A percentile compares a stretch with the other conserved stretches of the same genome.
These are phyloP conservation scores for Daedaleopsis nitida DNA, from an alignment of 768 basidiomycete species.

Conservation along the genomic window DNA sequence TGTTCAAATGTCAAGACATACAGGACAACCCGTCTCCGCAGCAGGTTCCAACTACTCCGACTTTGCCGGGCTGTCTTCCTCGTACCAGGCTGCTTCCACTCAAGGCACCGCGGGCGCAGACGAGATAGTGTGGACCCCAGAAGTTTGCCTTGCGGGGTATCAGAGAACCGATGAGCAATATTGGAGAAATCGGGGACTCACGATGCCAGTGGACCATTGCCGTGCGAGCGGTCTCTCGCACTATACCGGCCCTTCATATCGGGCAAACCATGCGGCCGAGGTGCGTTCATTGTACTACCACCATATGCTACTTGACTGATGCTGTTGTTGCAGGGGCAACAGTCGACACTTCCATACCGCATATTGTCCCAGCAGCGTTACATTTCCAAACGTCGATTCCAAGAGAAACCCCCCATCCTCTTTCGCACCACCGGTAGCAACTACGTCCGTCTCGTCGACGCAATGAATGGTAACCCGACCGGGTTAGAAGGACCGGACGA, in stretches of 20 bases:
- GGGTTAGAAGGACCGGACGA: conserved; percentile 5
- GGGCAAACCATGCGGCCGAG: neutral
- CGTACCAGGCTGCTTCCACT: neutral
- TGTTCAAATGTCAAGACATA: too few species aligned
- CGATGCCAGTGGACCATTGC: conserved; percentile 1
- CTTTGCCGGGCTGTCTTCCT: too few species aligned
- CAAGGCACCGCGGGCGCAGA: neutral
- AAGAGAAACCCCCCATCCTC: neutral
- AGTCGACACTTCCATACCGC: neutral
- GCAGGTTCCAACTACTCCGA: too few species aligned
- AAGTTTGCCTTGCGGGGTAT: neutral
- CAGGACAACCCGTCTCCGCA: too few species aligned
- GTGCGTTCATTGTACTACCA: neutral
- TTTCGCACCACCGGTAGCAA: conserved; percentile 6
- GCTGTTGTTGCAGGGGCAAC: neutral
- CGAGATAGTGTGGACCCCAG: neutral
- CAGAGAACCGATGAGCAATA: conserved; percentile 8
- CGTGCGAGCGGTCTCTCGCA: neutral
- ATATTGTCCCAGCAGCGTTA: conserved; percentile 6
- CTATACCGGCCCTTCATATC: neutral
- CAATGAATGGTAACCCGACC: neutral
- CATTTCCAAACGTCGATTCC: conserved; percentile 7
- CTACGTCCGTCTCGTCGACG: conserved; percentile 10
- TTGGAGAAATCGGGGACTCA: neutral
- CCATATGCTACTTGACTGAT: neutral